Evolutionary conservation across 352 stramenopile genomes (phyloP).

Genomic region (Phytophthora pluvialis): DNA sequence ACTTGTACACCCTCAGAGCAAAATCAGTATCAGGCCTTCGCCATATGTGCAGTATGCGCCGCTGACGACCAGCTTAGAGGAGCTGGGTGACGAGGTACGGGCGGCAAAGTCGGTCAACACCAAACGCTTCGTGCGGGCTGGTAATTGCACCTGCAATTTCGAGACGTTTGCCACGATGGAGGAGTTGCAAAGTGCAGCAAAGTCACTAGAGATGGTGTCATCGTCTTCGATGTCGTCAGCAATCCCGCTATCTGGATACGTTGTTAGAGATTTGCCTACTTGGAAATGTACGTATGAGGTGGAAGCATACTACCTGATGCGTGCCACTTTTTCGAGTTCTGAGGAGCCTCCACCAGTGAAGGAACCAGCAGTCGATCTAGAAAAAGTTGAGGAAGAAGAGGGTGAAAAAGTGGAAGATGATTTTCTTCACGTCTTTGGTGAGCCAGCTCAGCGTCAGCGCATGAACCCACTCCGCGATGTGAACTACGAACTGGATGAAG

Average conservation of each 20-base stretch:
- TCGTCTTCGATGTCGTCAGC: slow-evolving; percentile 47
- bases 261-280: slow-evolving; percentile 82
- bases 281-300: slow-evolving; percentile 92
- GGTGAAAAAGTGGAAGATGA: slow-evolving; percentile 80
- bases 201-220: slow-evolving; percentile 41
- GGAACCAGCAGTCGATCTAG: slow-evolving; percentile 30
- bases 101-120: slow-evolving; percentile 73
- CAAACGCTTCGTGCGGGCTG: slow-evolving; percentile 83
- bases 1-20: slow-evolving; percentile 87
- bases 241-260: slow-evolving; percentile 72
- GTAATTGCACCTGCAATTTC: slow-evolving; percentile 84
- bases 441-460: slow-evolving; percentile 50
- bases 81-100: slow-evolving; percentile 77
- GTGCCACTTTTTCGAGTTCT: slow-evolving; percentile 74
- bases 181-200: slow-evolving; percentile 59
- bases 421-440: slow-evolving; percentile 79
- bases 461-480: slow-evolving; percentile 72
- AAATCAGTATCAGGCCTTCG: slow-evolving; percentile 87
- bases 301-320: slow-evolving; percentile 89
- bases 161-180: slow-evolving; percentile 79
- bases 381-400: slow-evolving; percentile 60
- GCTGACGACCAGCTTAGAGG: slow-evolving; percentile 79
- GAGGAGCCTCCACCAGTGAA: slow-evolving; percentile 48
- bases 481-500: slow-evolving; percentile 86
- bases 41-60: slow-evolving; percentile 87